These are phyloP conservation scores for Gaertneriomyces sp. DNA, from an alignment of 192 early-diverging fungal genomes.

Conservation along the genomic window DNA sequence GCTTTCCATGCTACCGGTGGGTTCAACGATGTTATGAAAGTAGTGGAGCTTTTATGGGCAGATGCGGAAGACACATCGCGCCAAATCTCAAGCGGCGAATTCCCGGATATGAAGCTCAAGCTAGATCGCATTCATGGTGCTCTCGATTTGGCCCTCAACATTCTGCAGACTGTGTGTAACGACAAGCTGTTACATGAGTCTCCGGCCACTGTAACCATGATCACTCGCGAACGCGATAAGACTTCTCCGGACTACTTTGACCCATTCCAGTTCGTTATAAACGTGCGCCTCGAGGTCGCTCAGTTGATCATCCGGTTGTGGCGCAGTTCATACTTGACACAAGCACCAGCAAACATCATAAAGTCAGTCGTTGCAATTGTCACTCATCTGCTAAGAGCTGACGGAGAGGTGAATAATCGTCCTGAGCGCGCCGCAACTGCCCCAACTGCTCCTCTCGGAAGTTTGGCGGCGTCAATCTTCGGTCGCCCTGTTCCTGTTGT, in stretches of 20 bases:
- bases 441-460: slow-evolving; percentile 8
- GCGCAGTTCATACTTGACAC: slow-evolving; percentile 55
- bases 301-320: slow-evolving; percentile 63
- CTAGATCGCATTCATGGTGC: slow-evolving; percentile 40
- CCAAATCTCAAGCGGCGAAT: slow-evolving; percentile 26
- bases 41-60: slow-evolving; percentile 49
- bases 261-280: slow-evolving; percentile 62
- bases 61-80: slow-evolving; percentile 29
- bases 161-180: slow-evolving; percentile 68
- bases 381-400: slow-evolving; percentile 66
- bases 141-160: slow-evolving; percentile 55
- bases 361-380: slow-evolving; percentile 60
- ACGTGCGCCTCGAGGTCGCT: slow-evolving; percentile 58
- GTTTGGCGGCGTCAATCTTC: slow-evolving; percentile 27
- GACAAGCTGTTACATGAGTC: slow-evolving; percentile 72
- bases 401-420: slow-evolving; percentile 56
- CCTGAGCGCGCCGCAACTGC: slow-evolving; percentile 12
- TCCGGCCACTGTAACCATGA: slow-evolving; percentile 55
- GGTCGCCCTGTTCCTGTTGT: slow-evolving; percentile 36
- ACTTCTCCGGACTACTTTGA: slow-evolving; percentile 62
- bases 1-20: slow-evolving; percentile 61
- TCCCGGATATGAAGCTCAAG: slow-evolving; percentile 41
- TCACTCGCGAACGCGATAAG: slow-evolving; percentile 54
- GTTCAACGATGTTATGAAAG: slow-evolving; percentile 44
- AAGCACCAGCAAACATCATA: slow-evolving; percentile 51